Evolutionary conservation across 495 filamentous ascomycete species (phyloP).

Genomic region (Talaromyces wortmannii): DNA sequence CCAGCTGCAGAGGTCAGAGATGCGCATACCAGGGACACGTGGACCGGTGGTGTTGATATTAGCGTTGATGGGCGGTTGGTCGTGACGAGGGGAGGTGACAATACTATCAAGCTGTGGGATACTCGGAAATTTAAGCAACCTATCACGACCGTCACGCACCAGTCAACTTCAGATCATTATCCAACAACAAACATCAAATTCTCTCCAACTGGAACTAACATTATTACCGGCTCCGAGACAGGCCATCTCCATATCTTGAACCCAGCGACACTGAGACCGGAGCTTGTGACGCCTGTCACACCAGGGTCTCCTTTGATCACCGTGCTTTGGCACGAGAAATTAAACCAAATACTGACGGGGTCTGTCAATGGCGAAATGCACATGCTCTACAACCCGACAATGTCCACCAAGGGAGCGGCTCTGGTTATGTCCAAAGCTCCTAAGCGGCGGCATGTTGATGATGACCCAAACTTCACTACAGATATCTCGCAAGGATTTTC

Average conservation of each 20-base stretch:
- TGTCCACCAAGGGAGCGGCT: constrained; percentile 74
- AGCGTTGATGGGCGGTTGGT: constrained; percentile 86
- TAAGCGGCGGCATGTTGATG: constrained; percentile 90
- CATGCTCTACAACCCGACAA: constrained; percentile 81
- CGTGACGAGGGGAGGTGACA: constrained; percentile 82
- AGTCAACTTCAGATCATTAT: constrained; percentile 77
- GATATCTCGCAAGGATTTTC: constrained; percentile 73
- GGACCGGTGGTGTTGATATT: constrained; percentile 91
- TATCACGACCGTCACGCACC: constrained; percentile 68
- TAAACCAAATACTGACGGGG: constrained; percentile 94
- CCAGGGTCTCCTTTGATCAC: constrained; percentile 74
- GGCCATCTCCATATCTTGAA: constrained; percentile 92
- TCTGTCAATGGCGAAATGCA: constrained; percentile 85
- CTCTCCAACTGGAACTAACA: constrained; percentile 69
- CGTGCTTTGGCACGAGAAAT: constrained; percentile 84
- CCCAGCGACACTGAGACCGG: constrained; percentile 75
- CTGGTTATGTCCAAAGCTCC: constrained; percentile 88
- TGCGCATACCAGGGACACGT: constrained; percentile 76
- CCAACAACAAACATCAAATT: constrained; percentile 83
- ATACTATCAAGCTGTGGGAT: constrained; percentile 89
- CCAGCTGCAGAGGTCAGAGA: constrained; percentile 81
- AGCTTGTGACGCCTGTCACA: constrained; percentile 80
- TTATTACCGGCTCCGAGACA: constrained; percentile 82
- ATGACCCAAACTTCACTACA: constrained; percentile 78
- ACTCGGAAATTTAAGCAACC: constrained; percentile 91